Percentiles rank a stretch among this genome's conserved stretches.
phyloP scores from a whole-genome alignment of 139 green algal species.

The Micromonas pusilla region DNA sequence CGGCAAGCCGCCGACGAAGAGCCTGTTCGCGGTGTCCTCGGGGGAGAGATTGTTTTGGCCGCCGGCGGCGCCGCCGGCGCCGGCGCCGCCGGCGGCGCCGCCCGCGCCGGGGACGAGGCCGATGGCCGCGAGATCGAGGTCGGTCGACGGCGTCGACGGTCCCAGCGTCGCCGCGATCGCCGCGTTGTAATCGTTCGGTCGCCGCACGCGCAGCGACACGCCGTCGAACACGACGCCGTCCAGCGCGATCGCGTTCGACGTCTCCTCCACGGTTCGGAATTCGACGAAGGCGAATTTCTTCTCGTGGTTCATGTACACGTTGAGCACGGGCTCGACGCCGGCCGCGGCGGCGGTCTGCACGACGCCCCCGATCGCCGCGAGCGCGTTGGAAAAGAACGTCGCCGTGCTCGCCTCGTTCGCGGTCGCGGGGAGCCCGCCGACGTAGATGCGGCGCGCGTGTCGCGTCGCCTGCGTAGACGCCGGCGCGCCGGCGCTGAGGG shows the following conservation, averaged over 20 bases:
- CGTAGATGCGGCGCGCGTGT: constrained; percentile 88
- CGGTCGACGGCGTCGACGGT: constrained; percentile 69
- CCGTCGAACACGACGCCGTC: constrained; percentile 97
- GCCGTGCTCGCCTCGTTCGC: constrained; percentile 77
- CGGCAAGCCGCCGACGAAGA: constrained; percentile 95
- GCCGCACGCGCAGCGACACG: constrained; percentile 75
- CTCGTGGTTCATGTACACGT: constrained; percentile 98
- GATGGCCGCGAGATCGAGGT: constrained; percentile 89
- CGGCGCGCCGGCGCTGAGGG: too few relatives aligned
- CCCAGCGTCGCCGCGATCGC: constrained; percentile 67
- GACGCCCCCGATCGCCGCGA: constrained; percentile 87
- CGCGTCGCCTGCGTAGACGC: constrained; percentile 77
- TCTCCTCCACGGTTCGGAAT: constrained; percentile 81
- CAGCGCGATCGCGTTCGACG: constrained; percentile 83
- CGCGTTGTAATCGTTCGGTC: constrained; percentile 97
- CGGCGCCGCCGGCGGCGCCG: background rate
- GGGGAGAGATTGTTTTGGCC: constrained; percentile 2
- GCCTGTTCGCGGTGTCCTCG: constrained; percentile 49
- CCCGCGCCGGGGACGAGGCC: constrained; percentile 46
- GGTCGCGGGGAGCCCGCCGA: constrained; percentile 84
- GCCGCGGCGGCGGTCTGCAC: constrained; percentile 16
- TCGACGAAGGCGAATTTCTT: constrained; percentile 98
- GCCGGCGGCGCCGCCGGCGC: background rate
- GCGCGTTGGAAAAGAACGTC: constrained; percentile 85
- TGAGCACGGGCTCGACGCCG: constrained; percentile 75